Conservation (phyloP, 805 yeast species). For the Yarrowia deformans region DNA sequence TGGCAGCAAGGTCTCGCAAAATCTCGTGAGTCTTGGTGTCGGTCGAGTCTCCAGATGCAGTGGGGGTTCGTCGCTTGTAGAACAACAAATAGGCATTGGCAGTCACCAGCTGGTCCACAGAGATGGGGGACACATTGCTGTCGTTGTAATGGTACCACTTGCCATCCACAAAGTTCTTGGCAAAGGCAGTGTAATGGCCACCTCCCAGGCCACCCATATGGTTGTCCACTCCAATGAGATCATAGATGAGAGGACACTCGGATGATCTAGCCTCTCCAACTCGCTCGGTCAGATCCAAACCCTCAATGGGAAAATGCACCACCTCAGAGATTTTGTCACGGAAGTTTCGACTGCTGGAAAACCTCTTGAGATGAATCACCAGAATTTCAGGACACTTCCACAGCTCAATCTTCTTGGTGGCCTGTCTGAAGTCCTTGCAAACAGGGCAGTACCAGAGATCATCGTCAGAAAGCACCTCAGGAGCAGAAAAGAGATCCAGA, state of each 20-base stretch:
- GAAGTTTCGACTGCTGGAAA: conserved; percentile 80
- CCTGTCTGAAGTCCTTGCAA: conserved; percentile 88
- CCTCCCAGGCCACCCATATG: conserved; percentile 97
- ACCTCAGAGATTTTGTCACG: conserved; percentile 88
- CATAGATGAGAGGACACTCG: conserved; percentile 61
- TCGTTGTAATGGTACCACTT: conserved; percentile 94
- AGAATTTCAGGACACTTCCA: conserved; percentile 95
- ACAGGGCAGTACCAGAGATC: conserved; percentile 94
- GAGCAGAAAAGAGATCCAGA: conserved; percentile 71
- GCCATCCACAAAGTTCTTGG: conserved; percentile 73
- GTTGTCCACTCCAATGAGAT: conserved; percentile 90
- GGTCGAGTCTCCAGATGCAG: background rate
- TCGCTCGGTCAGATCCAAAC: conserved; percentile 73
- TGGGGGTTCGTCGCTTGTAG: conserved; percentile 61
- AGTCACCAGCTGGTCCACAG: conserved; percentile 63
- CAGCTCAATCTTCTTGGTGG: conserved; percentile 86
- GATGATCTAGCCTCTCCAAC: conserved; percentile 53
- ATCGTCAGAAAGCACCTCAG: conserved; percentile 85
- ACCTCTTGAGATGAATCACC: conserved; percentile 87
- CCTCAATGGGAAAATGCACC: conserved; percentile 87
- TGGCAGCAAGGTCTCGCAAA: conserved; percentile 11
- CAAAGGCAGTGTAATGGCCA: conserved; percentile 95
- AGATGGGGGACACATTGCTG: conserved; percentile 60
- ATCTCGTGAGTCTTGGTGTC: conserved; percentile 34
- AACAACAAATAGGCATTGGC: conserved; percentile 89